Evolutionary conservation across 805 yeast species (phyloP), one percentile per base, ranked within the genome.

Genomic region (Brettanomyces custersianus): DNA sequence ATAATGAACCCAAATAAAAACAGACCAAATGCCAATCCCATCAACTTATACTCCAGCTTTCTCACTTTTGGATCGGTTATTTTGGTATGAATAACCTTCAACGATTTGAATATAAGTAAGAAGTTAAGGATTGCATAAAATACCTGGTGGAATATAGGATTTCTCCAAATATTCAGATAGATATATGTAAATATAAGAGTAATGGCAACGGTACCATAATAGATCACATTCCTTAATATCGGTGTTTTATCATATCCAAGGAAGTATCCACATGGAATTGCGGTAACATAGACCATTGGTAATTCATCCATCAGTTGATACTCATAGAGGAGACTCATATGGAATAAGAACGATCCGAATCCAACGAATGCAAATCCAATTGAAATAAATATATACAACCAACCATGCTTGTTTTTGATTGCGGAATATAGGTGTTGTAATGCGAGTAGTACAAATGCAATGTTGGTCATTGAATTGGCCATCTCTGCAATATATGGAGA

Each of bases 251-350:
- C 40, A 55, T 55, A 59, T 21, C 60, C 55, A 40, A 47, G 55
- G 12, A 60, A 40, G 40, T 59, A 58, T 2, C 59, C 64, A 42
- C 86, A 78, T 0, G 98, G 97, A 20, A 90, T 77, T 44, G 96
- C 90, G 2, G 98, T 92, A 17, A 95, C 96, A 60, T 92, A 92
- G 43, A 92, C 85, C 98, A 92, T 92, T 28, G 98, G 98, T 50
- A 92, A 66, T 57, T 92, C 98, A 62, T 92, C 98, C 57, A 92
- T 67, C 43, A 92, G 57, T 62, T 92, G 98, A 62, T 72, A 92
- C 53, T 82, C 85, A 59, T 90, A 92, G 44, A 74, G 68, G 48
- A 92, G 67, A 4, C 97, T 90, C 96, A 92, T 92, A 59, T 92
- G 98, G 65, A 92, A 92, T 42, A 87, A 61, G 90, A 96, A 92